Evolutionary conservation across 2,329 filamentous ascomycete genomes (phyloP), one percentile per base, ranked within the genome.

Genomic region (Botryosphaeria dothidea): DNA sequence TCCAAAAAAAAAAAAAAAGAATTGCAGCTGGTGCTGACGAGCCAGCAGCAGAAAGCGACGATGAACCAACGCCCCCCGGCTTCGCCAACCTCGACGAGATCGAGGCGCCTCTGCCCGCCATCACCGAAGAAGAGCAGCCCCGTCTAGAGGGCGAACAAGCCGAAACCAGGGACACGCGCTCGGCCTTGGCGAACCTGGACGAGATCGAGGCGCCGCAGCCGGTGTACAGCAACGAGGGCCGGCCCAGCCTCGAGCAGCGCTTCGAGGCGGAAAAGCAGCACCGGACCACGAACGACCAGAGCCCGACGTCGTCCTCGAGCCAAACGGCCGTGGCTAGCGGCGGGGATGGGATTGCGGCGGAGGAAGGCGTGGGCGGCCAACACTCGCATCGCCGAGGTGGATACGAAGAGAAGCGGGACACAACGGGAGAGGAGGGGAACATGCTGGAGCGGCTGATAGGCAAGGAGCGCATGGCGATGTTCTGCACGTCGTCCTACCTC

Each of bases 401-500:
- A n/a, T n/a, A 52, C 8, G 27, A 13, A 4, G 49, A 52, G 7
- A 17, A 31, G n/a, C 13, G 21, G 43, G 43, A 46, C 43, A 23
- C 43, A 23, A 17, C 7, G 25, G 11, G 25, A 9, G 3, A 8
- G 48, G 11, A 15, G 25, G 4, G 48, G 11, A 21, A 31, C 48
- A 0, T 11, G n/a, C 23, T 21, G 27, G 17, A 5, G 21, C 9
- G n/a, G 27, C 17, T 5, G 5, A 34, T 34, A 11, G 5, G 9
- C 15, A 61, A 46, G 25, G n/a, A 48, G 25, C 27, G 29, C 11
- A 17, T 43, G 9, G 19, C 11, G 17, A 9, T 29, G 4, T 31
- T 81, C 11, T 82, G 93, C 78, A 92, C 88, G 1, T 74, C 92
- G 66, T 93, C 92, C 0, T 92, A 96, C 76, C 86, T 97, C 25